A percentile compares a stretch with the other conserved stretches of the same genome.
Conservation (phyloP, 208 protist species). For the Wallacemonas sp. region DNA sequence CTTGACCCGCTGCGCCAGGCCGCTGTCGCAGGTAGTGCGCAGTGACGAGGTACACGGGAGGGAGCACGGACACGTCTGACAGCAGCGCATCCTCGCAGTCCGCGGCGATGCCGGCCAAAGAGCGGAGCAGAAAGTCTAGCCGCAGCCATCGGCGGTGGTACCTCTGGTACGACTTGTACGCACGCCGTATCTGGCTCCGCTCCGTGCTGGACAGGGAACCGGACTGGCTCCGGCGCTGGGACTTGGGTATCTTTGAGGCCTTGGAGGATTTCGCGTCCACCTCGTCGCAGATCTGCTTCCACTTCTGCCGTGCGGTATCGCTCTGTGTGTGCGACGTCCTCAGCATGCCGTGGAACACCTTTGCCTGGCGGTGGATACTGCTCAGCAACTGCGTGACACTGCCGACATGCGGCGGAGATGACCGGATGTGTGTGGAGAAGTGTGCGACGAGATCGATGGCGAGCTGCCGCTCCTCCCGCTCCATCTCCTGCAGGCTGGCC, state of each 20-base stretch:
- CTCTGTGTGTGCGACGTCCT: neutral
- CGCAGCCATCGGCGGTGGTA: conserved; percentile 9
- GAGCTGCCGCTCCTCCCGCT: conserved; percentile 8
- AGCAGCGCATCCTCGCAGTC: conserved; percentile 12
- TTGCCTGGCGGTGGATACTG: conserved; percentile 10
- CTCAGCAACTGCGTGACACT: conserved; percentile 14
- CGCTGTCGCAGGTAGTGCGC: conserved; percentile 1
- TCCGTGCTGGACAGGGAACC: neutral
- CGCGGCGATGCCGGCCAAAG: conserved; percentile 15
- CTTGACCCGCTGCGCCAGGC: neutral
- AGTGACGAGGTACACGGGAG: conserved; percentile 16
- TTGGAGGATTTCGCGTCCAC: too few relatives aligned
- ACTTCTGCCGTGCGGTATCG: neutral
- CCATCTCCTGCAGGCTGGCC: conserved; percentile 13
- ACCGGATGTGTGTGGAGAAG: neutral
- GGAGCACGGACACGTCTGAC: conserved; percentile 3
- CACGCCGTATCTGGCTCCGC: neutral
- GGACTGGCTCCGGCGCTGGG: neutral
- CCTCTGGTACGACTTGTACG: conserved; percentile 9
- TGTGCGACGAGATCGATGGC: conserved; percentile 10
- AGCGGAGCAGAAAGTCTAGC: conserved; percentile 16
- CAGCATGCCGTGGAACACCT: conserved; percentile 10
- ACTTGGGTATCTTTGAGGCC: neutral
- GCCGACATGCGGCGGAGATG: conserved; percentile 11
- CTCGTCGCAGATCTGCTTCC: neutral